Conservation (phyloP, 805 yeast species). For the Saccharomycopsis synnaedendra region DNA sequence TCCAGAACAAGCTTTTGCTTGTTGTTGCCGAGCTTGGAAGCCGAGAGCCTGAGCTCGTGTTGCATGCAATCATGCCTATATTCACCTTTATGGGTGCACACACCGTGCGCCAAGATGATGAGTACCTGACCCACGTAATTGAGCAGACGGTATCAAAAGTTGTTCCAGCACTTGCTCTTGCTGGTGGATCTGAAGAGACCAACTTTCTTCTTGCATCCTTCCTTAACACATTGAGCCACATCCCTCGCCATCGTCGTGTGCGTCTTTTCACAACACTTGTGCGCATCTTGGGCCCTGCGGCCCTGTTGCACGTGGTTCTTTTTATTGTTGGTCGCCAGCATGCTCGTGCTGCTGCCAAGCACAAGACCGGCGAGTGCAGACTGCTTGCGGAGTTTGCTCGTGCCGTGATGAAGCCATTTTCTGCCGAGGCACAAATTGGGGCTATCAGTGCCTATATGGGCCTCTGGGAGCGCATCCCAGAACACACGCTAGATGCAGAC, state of each 20-base stretch:
- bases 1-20: slow-evolving; percentile 76
- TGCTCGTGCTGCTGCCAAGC: slow-evolving; percentile 38
- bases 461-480: slow-evolving; percentile 29
- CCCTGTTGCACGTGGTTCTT: slow-evolving; percentile 60
- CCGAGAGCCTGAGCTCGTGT: slow-evolving; percentile 78
- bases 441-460: slow-evolving; percentile 40
- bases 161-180: slow-evolving; percentile 70
- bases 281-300: slow-evolving; percentile 56
- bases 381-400: slow-evolving; percentile 61
- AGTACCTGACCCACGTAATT: slow-evolving; percentile 82
- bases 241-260: slow-evolving; percentile 93
- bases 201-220: slow-evolving; percentile 82
- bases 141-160: slow-evolving; percentile 85
- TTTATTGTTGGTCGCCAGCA: slow-evolving; percentile 77
- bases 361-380: slow-evolving; percentile 55
- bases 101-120: slow-evolving; percentile 93
- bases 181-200: slow-evolving; percentile 42
- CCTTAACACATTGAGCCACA: slow-evolving; percentile 89
- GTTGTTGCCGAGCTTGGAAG: slow-evolving; percentile 84
- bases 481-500: slow-evolving; percentile 18
- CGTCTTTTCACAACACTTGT: slow-evolving; percentile 71
- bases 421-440: slow-evolving; percentile 53
- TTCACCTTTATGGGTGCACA: slow-evolving; percentile 99
- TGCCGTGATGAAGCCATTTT: slow-evolving; percentile 57
- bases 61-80: slow-evolving; percentile 98